These are phyloP conservation scores for Colletotrichum australisinense DNA, from an alignment of 2,329 filamentous ascomycete species.

Conservation along the genomic window DNA sequence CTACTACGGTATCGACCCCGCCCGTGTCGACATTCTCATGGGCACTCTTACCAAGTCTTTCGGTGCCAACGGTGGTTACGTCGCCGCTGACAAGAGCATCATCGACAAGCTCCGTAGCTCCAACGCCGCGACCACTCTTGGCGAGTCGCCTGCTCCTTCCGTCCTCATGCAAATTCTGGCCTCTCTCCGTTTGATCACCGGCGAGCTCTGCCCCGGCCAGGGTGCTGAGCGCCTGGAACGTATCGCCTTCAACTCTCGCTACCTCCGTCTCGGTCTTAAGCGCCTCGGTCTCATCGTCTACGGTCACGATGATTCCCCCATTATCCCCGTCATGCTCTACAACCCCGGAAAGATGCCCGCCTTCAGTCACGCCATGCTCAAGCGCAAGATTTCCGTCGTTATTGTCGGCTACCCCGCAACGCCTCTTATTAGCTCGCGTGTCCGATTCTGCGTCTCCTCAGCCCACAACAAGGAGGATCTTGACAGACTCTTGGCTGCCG, in stretches of 20 bases:
- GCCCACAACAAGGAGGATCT: constrained; percentile 99
- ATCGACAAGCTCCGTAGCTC: constrained; percentile 90
- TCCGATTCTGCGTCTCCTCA: constrained; percentile 94
- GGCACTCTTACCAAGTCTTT: constrained; percentile 98
- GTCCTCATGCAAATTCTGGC: constrained; percentile 92
- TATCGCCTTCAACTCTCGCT: constrained; percentile 97
- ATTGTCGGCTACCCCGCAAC: constrained; percentile 98
- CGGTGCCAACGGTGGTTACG: constrained; percentile 95
- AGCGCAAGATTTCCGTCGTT: constrained; percentile 96
- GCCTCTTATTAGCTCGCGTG: constrained; percentile 92
- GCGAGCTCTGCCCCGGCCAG: constrained; percentile 88
- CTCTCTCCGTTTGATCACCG: constrained; percentile 88
- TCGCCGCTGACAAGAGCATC: constrained; percentile 88
- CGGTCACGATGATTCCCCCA: constrained; percentile 97
- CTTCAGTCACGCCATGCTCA: constrained; percentile 98
- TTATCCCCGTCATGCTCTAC: constrained; percentile 94
- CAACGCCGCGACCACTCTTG: constrained; percentile 88
- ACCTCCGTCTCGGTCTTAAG: constrained; percentile 97
- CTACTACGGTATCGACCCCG: constrained; percentile 91
- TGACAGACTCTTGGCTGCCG: constrained; percentile 87
- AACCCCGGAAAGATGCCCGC: constrained; percentile 99
- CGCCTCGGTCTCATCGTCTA: constrained; percentile 96
- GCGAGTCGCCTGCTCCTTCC: constrained; percentile 87
- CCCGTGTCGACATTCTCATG: constrained; percentile 95
- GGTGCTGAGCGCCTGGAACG: constrained; percentile 95